A percentile compares a stretch with the other conserved stretches of the same genome.
phyloP scores from a whole-genome alignment of 2,329 filamentous ascomycete species.

The Arthrobotrys conoides region DNA sequence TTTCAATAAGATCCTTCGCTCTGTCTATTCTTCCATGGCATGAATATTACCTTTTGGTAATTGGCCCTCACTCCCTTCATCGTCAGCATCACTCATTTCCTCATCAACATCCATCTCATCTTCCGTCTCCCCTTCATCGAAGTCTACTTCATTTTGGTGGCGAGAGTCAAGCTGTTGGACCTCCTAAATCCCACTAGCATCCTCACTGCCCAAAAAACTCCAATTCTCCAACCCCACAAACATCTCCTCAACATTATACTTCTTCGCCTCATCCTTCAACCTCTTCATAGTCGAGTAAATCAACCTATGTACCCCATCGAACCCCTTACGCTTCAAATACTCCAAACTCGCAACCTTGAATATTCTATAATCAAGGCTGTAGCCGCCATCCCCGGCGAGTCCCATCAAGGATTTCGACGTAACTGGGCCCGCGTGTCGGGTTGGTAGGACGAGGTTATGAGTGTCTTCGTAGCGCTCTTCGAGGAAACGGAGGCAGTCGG shows the following conservation, averaged over 20 bases:
- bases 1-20: background rate
- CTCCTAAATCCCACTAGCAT: conserved; percentile 3
- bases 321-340: conserved; percentile 76
- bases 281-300: conserved; percentile 85
- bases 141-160: background rate
- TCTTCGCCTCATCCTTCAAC: conserved; percentile 54
- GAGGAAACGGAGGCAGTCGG: conserved; percentile 72
- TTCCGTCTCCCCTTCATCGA: background rate
- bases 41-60: background rate
- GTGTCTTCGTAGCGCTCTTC: conserved; percentile 73
- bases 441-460: conserved; percentile 62
- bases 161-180: background rate
- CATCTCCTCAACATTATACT: conserved; percentile 50
- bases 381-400: conserved; percentile 76
- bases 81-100: background rate
- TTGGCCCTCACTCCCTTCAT: background rate
- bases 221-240: conserved; percentile 49
- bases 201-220: conserved; percentile 25
- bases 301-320: conserved; percentile 77
- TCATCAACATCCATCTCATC: background rate
- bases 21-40: background rate
- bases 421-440: conserved; percentile 77
- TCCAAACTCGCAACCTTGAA: conserved; percentile 81
- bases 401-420: conserved; percentile 76
- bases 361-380: conserved; percentile 78